phyloP scores from a whole-genome alignment of 352 stramenopile genomes.

The Globisporangium yorkense region DNA sequence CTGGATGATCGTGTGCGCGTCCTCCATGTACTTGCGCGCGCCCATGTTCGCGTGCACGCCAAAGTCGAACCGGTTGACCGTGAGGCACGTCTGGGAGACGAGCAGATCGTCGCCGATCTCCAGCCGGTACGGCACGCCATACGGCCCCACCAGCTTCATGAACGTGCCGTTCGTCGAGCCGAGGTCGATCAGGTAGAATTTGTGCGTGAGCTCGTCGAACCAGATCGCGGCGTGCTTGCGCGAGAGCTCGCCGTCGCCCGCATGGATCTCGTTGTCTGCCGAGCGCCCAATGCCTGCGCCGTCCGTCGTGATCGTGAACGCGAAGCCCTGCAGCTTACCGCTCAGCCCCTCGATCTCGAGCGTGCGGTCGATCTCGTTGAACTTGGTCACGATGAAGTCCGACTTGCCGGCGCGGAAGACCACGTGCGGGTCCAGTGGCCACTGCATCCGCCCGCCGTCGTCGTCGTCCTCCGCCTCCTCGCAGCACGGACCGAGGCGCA shows the following conservation, averaged over 20 bases:
- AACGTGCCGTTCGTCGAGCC: slow-evolving; percentile 92
- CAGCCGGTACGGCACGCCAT: slow-evolving; percentile 90
- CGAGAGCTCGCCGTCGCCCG: slow-evolving; percentile 93
- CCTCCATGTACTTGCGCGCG: slow-evolving; percentile 94
- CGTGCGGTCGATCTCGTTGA: slow-evolving; percentile 46
- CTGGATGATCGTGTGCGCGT: slow-evolving; percentile 94
- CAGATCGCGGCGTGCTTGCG: slow-evolving; percentile 92
- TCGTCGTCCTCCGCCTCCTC: slow-evolving; percentile 26
- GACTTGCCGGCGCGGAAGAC: slow-evolving; percentile 77
- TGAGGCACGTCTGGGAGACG: slow-evolving; percentile 94
- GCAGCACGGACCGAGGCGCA: slow-evolving; percentile 42
- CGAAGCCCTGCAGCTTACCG: slow-evolving; percentile 56
- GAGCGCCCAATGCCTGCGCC: slow-evolving; percentile 85
- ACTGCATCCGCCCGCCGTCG: slow-evolving; percentile 68
- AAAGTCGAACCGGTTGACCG: slow-evolving; percentile 96
- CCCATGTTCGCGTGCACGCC: slow-evolving; percentile 93
- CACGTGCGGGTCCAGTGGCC: slow-evolving; percentile 54
- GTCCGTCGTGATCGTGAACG: slow-evolving; percentile 80
- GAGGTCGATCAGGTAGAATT: slow-evolving; percentile 84
- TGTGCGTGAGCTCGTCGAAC: slow-evolving; percentile 77
- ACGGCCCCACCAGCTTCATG: slow-evolving; percentile 93
- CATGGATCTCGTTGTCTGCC: slow-evolving; percentile 90
- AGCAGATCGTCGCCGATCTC: slow-evolving; percentile 95
- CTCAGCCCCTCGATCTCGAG: slow-evolving; percentile 51
- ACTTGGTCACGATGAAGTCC: slow-evolving; percentile 62